These are phyloP conservation scores for Dictyostelium brefeldianum DNA, from an alignment of 78 protist species.

Conservation along the genomic window DNA sequence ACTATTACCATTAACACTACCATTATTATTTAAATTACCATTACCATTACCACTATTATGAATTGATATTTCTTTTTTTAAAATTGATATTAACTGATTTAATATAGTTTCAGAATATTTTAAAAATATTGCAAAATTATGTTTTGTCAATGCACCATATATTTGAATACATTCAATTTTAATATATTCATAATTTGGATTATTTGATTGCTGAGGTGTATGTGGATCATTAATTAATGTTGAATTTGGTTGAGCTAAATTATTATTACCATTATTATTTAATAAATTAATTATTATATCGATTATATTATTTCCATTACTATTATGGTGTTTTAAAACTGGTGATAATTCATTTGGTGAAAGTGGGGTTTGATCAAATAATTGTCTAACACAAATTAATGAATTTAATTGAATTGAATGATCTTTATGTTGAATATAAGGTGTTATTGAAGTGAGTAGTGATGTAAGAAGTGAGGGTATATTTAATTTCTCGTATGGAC, in stretches of 20 bases:
- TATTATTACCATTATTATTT: conserved; percentile 6
- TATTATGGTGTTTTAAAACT: neutral
- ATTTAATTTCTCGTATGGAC: conserved; percentile 43
- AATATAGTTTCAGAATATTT: neutral
- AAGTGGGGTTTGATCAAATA: conserved; percentile 27
- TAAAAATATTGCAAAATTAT: conserved; percentile 29
- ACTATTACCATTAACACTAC: no score
- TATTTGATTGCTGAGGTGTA: neutral
- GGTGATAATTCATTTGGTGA: conserved; percentile 20
- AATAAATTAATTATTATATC: neutral
- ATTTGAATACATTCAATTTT: conserved; percentile 39
- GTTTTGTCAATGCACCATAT: conserved; percentile 40
- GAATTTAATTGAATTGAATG: conserved; percentile 19
- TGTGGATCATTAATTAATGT: conserved; percentile 2
- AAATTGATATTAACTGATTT: conserved; percentile 8
- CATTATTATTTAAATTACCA: neutral
- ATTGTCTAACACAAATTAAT: neutral
- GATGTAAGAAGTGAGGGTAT: neutral
- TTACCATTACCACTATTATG: conserved; percentile 10
- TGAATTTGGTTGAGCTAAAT: neutral
- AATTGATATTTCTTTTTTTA: neutral
- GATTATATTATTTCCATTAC: neutral
- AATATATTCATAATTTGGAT: neutral
- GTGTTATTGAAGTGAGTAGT: neutral
- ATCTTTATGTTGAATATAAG: neutral